Conservation (phyloP, 2,329 filamentous ascomycete genomes). For the Venturia effusa region DNA sequence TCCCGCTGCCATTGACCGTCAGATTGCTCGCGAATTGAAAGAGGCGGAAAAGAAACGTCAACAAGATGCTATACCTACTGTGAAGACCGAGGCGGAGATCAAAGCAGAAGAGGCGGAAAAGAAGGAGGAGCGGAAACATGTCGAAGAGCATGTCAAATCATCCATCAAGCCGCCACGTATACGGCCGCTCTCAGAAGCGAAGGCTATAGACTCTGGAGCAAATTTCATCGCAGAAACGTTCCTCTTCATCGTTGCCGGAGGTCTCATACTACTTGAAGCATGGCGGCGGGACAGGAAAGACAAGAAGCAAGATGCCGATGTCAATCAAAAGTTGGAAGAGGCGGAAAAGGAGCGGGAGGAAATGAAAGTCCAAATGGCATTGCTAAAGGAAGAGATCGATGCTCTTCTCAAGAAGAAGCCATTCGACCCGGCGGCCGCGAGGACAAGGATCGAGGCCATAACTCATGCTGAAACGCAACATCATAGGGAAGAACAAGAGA, state of each 20-base stretch:
- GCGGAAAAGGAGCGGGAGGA: slow-evolving; percentile 38
- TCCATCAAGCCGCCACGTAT: slow-evolving; percentile 40
- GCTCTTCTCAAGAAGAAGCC: slow-evolving; percentile 6
- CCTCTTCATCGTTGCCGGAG: slow-evolving; percentile 52
- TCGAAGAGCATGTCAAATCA: slow-evolving; percentile 31
- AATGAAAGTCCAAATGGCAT: slow-evolving; percentile 29
- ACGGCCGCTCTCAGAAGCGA: slow-evolving; percentile 52
- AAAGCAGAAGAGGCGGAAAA: slow-evolving; percentile 44
- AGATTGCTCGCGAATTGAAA: slow-evolving; percentile 42
- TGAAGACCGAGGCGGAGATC: slow-evolving; percentile 50
- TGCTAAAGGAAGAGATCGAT: slow-evolving; percentile 24
- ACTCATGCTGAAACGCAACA: neutral
- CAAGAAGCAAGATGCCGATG: slow-evolving; percentile 46
- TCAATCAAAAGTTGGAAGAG: slow-evolving; percentile 47
- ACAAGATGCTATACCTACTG: slow-evolving; percentile 43
- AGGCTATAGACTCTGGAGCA: slow-evolving; percentile 58
- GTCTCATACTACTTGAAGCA: slow-evolving; percentile 51
- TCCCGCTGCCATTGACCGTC: slow-evolving; percentile 41
- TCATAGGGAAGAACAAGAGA: neutral
- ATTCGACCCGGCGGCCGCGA: slow-evolving; percentile 1
- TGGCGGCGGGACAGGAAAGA: slow-evolving; percentile 52
- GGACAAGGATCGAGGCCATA: neutral
- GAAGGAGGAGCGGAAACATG: slow-evolving; percentile 36
- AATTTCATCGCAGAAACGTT: slow-evolving; percentile 60
- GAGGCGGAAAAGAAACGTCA: slow-evolving; percentile 44